phyloP scores from a whole-genome alignment of 1,139 yeast species.

The Suhomyces ambrosiae region DNA sequence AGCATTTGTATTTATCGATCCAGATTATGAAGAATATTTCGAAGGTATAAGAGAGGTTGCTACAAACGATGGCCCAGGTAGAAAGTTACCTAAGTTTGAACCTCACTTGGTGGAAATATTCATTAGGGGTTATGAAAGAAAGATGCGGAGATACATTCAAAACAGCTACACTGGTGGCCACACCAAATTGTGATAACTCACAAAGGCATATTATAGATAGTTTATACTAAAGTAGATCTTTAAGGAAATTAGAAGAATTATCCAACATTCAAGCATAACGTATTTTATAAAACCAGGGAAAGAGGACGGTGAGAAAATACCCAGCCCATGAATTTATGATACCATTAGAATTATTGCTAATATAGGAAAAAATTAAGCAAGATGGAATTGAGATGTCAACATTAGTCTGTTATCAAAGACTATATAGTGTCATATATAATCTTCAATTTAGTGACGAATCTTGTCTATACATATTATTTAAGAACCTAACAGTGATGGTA shows the following conservation, averaged over 20 bases:
- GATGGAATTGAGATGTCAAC: too few relatives aligned
- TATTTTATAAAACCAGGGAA: too few relatives aligned
- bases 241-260: neutral
- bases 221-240: neutral
- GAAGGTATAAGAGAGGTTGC: constrained; percentile 25
- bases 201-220: neutral
- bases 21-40: constrained; percentile 28
- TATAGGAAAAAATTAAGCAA: too few relatives aligned
- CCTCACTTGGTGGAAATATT: constrained; percentile 25
- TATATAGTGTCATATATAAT: too few relatives aligned
- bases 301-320: too few relatives aligned
- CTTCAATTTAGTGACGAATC: too few relatives aligned
- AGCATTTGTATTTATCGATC: constrained; percentile 21
- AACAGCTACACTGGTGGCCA: constrained; percentile 14
- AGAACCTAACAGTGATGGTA: too few relatives aligned
- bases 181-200: constrained; percentile 7
- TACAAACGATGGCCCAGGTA: constrained; percentile 28
- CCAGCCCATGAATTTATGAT: too few relatives aligned
- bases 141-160: constrained; percentile 20
- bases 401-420: too few relatives aligned
- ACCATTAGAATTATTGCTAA: too few relatives aligned
- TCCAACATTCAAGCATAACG: too few relatives aligned
- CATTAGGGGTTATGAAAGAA: constrained; percentile 24
- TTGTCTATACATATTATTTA: too few relatives aligned
- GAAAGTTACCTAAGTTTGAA: constrained; percentile 26